These are phyloP conservation scores for Mycena latifolia DNA, from an alignment of 768 basidiomycete species.

Conservation along the genomic window DNA sequence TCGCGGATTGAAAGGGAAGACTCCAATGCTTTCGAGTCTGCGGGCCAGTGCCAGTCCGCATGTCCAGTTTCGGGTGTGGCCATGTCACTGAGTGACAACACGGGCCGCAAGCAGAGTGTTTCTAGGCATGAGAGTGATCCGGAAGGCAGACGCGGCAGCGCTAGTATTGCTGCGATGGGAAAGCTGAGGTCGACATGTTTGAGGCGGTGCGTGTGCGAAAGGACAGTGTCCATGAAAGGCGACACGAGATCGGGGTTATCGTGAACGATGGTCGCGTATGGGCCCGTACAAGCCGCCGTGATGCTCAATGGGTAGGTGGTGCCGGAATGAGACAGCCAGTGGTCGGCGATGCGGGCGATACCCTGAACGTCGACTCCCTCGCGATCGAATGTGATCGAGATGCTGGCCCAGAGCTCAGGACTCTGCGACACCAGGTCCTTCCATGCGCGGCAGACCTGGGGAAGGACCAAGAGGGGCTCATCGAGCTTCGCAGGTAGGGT, in stretches of 20 bases:
- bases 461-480: neutral
- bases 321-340: conserved; percentile 2
- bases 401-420: conserved; percentile 4
- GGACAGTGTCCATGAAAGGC: neutral
- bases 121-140: neutral
- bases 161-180: neutral
- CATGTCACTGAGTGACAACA: neutral
- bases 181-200: neutral
- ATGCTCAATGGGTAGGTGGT: neutral
- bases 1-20: neutral
- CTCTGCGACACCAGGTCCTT: neutral
- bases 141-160: neutral
- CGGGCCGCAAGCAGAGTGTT: neutral
- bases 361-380: neutral
- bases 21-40: neutral
- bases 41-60: neutral
- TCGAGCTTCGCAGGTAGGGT: neutral
- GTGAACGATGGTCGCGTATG: neutral
- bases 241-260: neutral
- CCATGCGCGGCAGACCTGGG: neutral
- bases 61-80: neutral
- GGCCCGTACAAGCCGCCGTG: neutral
- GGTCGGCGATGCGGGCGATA: neutral
- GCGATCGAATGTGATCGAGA: neutral
- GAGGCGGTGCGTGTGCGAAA: neutral